Conservation (phyloP, 352 stramenopile species). For the Thalassiosira sp. region DNA sequence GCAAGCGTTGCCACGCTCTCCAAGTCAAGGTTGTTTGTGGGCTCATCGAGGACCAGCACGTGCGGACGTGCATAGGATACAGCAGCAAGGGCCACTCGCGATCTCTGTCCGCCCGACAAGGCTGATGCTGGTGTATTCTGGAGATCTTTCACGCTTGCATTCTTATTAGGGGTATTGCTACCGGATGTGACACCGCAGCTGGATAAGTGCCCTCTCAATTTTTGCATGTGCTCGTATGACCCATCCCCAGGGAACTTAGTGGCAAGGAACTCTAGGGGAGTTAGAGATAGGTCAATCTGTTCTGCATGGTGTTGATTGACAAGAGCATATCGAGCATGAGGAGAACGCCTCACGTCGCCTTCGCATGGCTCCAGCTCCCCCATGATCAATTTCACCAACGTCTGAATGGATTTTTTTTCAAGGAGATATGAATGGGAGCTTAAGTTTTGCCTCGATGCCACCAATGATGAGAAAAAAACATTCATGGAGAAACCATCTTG, state of each 20-base stretch:
- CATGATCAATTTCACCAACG: constrained; percentile 90
- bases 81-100: constrained; percentile 43
- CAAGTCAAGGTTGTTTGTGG: constrained; percentile 62
- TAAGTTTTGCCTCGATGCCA: background rate
- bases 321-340: constrained; percentile 86
- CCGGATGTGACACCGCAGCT: constrained; percentile 55
- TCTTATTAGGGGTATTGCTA: background rate
- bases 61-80: constrained; percentile 46
- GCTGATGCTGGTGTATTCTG: constrained; percentile 34
- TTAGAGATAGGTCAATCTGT: constrained; percentile 86
- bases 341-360: constrained; percentile 85
- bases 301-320: constrained; percentile 91
- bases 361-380: constrained; percentile 84
- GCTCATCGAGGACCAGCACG: constrained; percentile 57
- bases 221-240: constrained; percentile 44
- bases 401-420: constrained; percentile 34
- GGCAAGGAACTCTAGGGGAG: constrained; percentile 89
- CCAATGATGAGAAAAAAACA: constrained; percentile 49
- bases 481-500: background rate
- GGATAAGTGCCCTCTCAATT: constrained; percentile 44
- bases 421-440: background rate
- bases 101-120: constrained; percentile 48
- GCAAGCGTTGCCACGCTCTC: constrained; percentile 50
- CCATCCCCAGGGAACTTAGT: constrained; percentile 80
- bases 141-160: constrained; percentile 28